Evolutionary conservation across 2,329 filamentous ascomycete genomes (phyloP), one percentile per base, ranked within the genome.

Genomic region (Zasmidium cellare): DNA sequence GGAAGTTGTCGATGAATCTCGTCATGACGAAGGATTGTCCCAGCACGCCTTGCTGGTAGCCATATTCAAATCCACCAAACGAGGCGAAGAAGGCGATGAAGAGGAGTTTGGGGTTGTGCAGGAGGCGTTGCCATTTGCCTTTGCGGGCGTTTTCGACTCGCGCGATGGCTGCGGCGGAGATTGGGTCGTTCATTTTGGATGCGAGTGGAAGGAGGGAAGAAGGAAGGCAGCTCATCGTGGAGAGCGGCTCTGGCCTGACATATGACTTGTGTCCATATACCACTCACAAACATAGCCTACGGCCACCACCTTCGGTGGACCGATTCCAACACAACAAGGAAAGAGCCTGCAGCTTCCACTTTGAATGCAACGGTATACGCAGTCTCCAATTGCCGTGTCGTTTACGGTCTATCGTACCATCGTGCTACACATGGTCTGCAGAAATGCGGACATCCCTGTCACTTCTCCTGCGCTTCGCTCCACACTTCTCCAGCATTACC

Each of bases 11-110:
- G 45, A 56, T 60, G 54, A 62, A 62, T 35, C 57, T 74, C 9
- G 72, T 72, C 80, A 83, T 84, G 63, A 82, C 80, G 2, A 84
- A 72, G 12, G 80, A 80, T 62, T 83, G 79, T 28, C 80, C 80
- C 2, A 84, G 71, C 1, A 84, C 80, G 51, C 81, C 82, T 64
- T 84, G 82, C 57, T 83, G 80, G 64, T 82, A 82, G 53, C 80
- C 80, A 76, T 81, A 82, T 58, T 79, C 76, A 48, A 82, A 78
- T 20, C 80, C 80, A 57, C 79, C 79, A 20, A 81, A 76, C 44
- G 51, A 54, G 16, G 51, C 52, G 41, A 62, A 62, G 46, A 60
- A 60, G 20, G 60, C 57, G 16, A 62, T 60, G 46, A 60, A 56
- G 49, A 62, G 38, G 6, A 62, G 45, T 20, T 62, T 60, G 1